Base-by-base conservation (phyloP, 2,329 filamentous ascomycete genomes). In the Colletotrichum abscissum region DNA sequence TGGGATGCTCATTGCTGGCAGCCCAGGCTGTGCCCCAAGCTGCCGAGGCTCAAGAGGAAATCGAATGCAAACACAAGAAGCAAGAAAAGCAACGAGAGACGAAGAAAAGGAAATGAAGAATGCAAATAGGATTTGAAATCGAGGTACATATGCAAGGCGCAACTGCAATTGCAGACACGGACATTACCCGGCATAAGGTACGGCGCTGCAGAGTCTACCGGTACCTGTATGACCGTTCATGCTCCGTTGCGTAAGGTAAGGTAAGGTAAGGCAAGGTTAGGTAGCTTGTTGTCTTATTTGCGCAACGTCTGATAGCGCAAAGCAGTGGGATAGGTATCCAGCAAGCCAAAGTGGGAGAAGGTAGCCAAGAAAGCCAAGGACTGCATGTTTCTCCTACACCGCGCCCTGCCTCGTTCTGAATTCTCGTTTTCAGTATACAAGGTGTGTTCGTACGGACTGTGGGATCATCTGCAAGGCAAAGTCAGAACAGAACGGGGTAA, bases 71-170 rank as follows among this genome's bases (percentile, higher is more conserved):
- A 12, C 14, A 14, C 19, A 19, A 22, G 42, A 49, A 22, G 28
- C 33, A 38, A 49, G n/a, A 22, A 30, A 38, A n/a, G 28, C 38
- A 60, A 33, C 30, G 60, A 30, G 54, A 56, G 54, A 56, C 24
- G 26, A 24, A 8, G 54, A 28, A 24, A 24, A 26, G 22, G 24
- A 46, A 6, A 22, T 22, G 52, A 42, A 5, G 42, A 65, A 57
- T 22, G 33, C 52, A 56, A 65, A 65, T 56, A 55, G 22, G 35
- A 46, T 56, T 65, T 64, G 62, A 55, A 64, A 64, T 26, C 22
- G 6, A 30, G 52, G 24, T 28, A 33, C 52, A 57, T 56, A 57
- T 42, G 63, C 24, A 57, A 65, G 63, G 33, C 54, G 54, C 22
- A 56, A 56, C 22, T 46, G 33, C 26, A 57, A 30, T 12, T 57